phyloP scores from a whole-genome alignment of 192 early-diverging fungal species.

The Phlyctochytrium planicorne region DNA sequence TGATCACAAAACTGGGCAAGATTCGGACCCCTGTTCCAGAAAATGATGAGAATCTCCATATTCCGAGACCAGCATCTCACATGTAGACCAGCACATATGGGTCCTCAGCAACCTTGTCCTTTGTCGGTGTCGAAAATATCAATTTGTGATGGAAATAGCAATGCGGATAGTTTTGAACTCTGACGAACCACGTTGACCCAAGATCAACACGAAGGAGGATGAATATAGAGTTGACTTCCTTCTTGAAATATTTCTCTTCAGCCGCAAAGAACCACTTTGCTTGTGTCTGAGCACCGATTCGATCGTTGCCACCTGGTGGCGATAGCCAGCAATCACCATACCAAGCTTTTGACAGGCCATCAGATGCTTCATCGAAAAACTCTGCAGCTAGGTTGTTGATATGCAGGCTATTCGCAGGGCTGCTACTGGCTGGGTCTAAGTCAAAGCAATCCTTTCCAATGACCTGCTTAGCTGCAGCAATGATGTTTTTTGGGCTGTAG shows the following conservation, averaged over 20 bases:
- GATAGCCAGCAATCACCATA: conserved; percentile 44
- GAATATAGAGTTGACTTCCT: conserved; percentile 32
- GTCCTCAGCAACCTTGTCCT: conserved; percentile 36
- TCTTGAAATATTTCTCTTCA: conserved; percentile 20
- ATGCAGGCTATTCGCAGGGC: conserved; percentile 41
- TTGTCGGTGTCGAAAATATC: conserved; percentile 34
- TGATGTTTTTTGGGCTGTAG: conserved; percentile 43
- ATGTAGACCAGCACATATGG: conserved; percentile 40
- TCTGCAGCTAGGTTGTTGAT: conserved; percentile 19
- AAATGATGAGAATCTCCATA: not conserved
- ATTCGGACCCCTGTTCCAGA: conserved; percentile 4
- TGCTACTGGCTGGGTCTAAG: conserved; percentile 37
- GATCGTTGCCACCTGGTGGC: conserved; percentile 32
- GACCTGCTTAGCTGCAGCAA: conserved; percentile 32
- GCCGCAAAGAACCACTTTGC: conserved; percentile 35
- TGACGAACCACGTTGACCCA: conserved; percentile 30
- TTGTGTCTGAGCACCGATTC: conserved; percentile 16
- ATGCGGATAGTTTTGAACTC: conserved; percentile 37
- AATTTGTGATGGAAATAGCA: conserved; percentile 36
- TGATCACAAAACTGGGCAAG: not conserved
- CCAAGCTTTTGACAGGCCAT: conserved; percentile 40
- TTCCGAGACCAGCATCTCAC: conserved; percentile 17
- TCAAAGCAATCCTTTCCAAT: conserved; percentile 30
- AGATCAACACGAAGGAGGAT: conserved; percentile 37
- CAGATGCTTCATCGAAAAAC: conserved; percentile 29